Conservation (phyloP, 2,329 filamentous ascomycete genomes). For the Aspergillus spinulosporus region DNA sequence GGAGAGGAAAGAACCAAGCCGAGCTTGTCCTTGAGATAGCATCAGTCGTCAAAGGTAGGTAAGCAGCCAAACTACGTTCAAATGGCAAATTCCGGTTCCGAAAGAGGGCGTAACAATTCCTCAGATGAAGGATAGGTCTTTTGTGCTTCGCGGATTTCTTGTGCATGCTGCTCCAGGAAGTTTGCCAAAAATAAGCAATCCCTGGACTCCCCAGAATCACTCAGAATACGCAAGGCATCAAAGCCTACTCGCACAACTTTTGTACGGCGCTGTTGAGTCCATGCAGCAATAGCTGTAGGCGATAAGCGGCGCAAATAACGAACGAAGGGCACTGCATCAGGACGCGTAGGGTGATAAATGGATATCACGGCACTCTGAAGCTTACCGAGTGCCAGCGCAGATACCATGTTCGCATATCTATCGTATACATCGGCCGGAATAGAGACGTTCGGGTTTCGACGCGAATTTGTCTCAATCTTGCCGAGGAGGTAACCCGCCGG, state of each 20-base stretch:
- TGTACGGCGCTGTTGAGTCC: constrained; percentile 26
- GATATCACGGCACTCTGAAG: constrained; percentile 27
- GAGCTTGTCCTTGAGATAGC: neutral
- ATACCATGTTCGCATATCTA: constrained; percentile 25
- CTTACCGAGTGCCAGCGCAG: neutral
- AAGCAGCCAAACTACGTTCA: constrained; percentile 1
- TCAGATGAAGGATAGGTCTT: constrained; percentile 21
- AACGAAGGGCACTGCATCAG: constrained; percentile 34
- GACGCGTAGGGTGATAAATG: constrained; percentile 42
- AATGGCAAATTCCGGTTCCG: neutral
- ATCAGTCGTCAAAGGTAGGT: neutral
- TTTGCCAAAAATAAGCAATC: constrained; percentile 34
- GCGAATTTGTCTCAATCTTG: constrained; percentile 26
- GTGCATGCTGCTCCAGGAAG: constrained; percentile 34
- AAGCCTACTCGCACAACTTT: constrained; percentile 36
- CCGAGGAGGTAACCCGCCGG: constrained; percentile 30
- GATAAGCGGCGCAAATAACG: constrained; percentile 28
- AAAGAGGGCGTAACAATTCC: constrained; percentile 22
- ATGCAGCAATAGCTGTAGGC: constrained; percentile 21
- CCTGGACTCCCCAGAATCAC: constrained; percentile 32
- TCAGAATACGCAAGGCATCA: constrained; percentile 40
- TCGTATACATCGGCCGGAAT: constrained; percentile 36
- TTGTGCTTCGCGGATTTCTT: constrained; percentile 22
- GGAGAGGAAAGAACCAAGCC: constrained; percentile 4
- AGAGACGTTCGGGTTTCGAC: constrained; percentile 22